phyloP scores from a whole-genome alignment of 148 eudicot genomes.

The Cornus kousa region DNA sequence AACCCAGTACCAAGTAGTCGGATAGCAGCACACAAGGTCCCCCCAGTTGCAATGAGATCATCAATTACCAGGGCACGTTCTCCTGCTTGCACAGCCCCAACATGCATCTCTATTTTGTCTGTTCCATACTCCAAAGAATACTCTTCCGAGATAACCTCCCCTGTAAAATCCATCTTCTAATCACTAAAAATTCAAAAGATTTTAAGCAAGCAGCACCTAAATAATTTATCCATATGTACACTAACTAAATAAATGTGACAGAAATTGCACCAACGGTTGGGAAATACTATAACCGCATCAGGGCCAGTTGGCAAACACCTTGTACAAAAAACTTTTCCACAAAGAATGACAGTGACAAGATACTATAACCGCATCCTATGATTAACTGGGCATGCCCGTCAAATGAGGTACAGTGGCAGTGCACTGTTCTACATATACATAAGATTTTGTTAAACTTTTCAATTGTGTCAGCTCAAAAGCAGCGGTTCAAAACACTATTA shows the following conservation, averaged over 20 bases:
- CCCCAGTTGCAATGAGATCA: constrained; percentile 97
- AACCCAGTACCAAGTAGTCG: constrained; percentile 63
- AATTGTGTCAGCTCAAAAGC: neutral
- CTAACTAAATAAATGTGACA: neutral
- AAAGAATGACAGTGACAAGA: neutral
- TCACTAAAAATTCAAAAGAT: neutral
- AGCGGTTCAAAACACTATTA: neutral
- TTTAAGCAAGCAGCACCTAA: neutral
- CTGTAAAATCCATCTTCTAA: constrained; percentile 36
- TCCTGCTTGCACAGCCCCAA: constrained; percentile 90
- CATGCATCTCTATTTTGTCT: constrained; percentile 95
- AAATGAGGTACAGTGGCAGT: neutral
- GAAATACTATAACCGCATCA: neutral
- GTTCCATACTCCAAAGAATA: constrained; percentile 93
- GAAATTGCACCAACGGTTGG: neutral
- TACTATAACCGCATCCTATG: no score
- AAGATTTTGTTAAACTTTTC: neutral
- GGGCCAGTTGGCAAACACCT: neutral
- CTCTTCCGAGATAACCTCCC: constrained; percentile 90
- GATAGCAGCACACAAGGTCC: constrained; percentile 82
- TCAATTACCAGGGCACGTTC: constrained; percentile 86
- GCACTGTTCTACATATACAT: neutral
- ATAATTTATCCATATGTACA: neutral
- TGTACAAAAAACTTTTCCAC: neutral
- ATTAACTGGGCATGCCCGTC: neutral